A percentile compares a stretch with the other conserved stretches of the same genome.
Conservation (phyloP, 495 filamentous ascomycete species). For the Neurospora discreta region DNA sequence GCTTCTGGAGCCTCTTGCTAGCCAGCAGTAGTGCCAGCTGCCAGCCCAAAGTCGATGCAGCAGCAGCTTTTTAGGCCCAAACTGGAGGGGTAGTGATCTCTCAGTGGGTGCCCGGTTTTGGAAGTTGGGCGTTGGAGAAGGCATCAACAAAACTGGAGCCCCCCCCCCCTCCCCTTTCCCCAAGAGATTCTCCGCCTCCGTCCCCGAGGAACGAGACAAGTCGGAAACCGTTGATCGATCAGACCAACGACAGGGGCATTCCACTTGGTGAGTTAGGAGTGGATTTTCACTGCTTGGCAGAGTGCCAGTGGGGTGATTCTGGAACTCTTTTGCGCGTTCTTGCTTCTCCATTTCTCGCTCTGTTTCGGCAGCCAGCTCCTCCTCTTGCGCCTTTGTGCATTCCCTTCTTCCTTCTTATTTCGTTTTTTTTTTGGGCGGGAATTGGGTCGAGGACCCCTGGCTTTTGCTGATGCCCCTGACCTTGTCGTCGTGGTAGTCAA, state of each 20-base stretch:
- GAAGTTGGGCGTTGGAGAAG: neutral
- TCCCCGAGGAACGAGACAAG: neutral
- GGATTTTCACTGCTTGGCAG: neutral
- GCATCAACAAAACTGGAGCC: neutral
- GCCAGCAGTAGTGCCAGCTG: neutral
- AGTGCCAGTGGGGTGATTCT: neutral
- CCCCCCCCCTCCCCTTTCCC: neutral
- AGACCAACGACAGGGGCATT: neutral
- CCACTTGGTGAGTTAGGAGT: neutral
- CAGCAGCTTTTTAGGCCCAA: neutral
- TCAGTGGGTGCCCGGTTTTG: neutral
- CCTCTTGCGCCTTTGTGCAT: neutral
- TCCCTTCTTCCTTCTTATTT: neutral
- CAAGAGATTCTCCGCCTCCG: neutral
- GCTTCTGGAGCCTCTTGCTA: neutral
- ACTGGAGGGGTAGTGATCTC: neutral
- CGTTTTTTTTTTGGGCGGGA: neutral
- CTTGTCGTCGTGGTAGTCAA: neutral
- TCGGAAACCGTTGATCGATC: neutral
- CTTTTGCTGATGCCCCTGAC: neutral
- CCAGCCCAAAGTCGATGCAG: neutral
- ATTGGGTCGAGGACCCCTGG: neutral
- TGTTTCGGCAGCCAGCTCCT: neutral
- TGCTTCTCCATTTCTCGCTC: neutral
- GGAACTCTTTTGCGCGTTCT: neutral